Percentiles rank a stretch among this genome's conserved stretches.
Conservation (phyloP, 2,329 filamentous ascomycete species). For the Cordyceps farinosa region DNA sequence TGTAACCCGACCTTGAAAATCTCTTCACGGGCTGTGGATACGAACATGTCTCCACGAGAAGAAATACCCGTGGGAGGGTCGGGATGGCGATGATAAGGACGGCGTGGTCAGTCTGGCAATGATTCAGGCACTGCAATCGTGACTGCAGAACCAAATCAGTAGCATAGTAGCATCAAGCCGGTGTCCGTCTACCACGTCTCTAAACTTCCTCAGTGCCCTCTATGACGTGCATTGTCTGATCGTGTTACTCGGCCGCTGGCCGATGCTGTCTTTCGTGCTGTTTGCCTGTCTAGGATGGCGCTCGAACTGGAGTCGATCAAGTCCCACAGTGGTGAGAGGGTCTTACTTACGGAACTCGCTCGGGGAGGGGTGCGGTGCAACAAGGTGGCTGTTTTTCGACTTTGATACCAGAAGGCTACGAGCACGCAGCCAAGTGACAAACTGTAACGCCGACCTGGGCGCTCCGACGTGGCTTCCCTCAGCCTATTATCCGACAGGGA, state of each 20-base stretch:
- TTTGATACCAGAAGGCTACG: neutral
- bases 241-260: neutral
- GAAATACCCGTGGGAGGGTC: neutral
- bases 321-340: neutral
- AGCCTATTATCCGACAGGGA: neutral
- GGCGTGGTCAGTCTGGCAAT: neutral
- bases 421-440: constrained; percentile 1
- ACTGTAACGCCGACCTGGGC: neutral
- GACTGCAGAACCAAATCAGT: neutral
- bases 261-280: neutral
- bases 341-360: neutral
- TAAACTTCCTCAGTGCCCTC: too few species aligned
- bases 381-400: neutral
- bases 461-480: neutral
- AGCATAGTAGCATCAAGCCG: too few species aligned
- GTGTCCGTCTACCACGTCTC: too few species aligned
- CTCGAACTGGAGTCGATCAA: neutral
- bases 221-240: neutral
- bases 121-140: neutral
- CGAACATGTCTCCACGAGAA: neutral
- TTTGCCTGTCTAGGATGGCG: neutral
- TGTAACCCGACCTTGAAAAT: neutral
- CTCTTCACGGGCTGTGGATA: neutral
- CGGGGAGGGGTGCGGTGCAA: neutral
- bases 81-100: too few species aligned